Conservation (phyloP, 345 rosid species). For the Moricandia arvensis region DNA sequence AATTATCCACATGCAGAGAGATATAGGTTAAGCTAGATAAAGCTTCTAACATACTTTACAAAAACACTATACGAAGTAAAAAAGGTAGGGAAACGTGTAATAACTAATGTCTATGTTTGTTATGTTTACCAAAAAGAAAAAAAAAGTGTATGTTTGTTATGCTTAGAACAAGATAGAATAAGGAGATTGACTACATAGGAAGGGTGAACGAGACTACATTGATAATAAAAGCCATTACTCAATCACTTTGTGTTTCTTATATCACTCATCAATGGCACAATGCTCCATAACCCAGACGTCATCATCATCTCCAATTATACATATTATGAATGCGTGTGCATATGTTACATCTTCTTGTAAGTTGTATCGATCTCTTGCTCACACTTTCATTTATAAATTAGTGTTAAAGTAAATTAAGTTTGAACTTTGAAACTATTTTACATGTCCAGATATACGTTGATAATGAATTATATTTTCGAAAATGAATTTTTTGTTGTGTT, state of each 20-base stretch:
- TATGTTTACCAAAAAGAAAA: too few relatives aligned
- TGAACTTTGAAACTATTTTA: conserved; percentile 37
- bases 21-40: not conserved
- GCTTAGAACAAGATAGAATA: conserved; percentile 27
- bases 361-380: conserved; percentile 6
- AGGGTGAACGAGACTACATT: conserved; percentile 44
- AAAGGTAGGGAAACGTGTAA: not conserved
- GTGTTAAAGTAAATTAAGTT: conserved; percentile 6
- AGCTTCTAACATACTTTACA: not conserved
- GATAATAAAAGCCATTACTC: conserved; percentile 40
- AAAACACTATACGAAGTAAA: not conserved
- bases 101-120: not conserved
- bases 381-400: conserved; percentile 11
- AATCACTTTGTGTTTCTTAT: conserved; percentile 38
- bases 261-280: conserved; percentile 52
- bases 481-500: conserved; percentile 27
- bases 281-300: conserved; percentile 30
- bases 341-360: conserved; percentile 10
- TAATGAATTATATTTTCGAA: conserved; percentile 6
- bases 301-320: conserved; percentile 32
- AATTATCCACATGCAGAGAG: conserved; percentile 15
- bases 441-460: conserved; percentile 40
- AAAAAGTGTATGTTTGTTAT: conserved; percentile 32
- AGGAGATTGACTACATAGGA: conserved; percentile 41
- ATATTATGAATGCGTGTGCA: conserved; percentile 1